Percentiles rank a stretch among this genome's conserved stretches.
Evolutionary conservation across 139 green algal species (phyloP).

Genomic region (Asterochloris erici): DNA sequence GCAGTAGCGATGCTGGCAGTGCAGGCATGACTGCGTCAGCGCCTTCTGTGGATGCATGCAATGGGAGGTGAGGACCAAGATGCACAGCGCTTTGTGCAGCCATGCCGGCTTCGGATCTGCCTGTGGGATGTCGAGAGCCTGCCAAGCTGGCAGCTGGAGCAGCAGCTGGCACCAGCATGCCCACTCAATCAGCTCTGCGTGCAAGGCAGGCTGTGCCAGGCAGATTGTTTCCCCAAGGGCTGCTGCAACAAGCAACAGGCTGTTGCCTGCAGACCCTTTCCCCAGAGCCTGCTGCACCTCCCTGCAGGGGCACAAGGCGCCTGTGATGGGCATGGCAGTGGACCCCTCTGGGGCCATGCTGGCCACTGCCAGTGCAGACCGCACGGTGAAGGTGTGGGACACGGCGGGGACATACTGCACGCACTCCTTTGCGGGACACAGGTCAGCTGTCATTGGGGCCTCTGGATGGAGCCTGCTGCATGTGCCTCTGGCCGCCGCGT

Average conservation of each 20-base stretch:
- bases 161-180: not conserved
- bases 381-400: constrained; percentile 72
- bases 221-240: no score
- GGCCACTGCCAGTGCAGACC: constrained; percentile 73
- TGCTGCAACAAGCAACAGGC: no score
- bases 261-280: no score
- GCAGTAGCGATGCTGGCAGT: no score
- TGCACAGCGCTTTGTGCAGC: not conserved
- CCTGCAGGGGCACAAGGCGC: constrained; percentile 64
- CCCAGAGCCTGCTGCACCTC: not conserved
- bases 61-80: no score
- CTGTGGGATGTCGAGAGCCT: not conserved
- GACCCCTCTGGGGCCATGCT: constrained; percentile 77
- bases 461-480: no score
- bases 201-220: no score
- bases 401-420: constrained; percentile 81
- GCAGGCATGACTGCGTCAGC: no score
- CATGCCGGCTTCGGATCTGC: not conserved
- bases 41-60: no score
- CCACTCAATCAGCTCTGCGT: no score
- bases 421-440: constrained; percentile 83
- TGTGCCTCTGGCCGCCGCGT: no score
- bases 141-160: not conserved
- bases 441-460: constrained; percentile 19
- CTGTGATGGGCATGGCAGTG: constrained; percentile 74